Base-by-base conservation (phyloP, 495 filamentous ascomycete genomes). In the Aspergillus bertholletiae region DNA sequence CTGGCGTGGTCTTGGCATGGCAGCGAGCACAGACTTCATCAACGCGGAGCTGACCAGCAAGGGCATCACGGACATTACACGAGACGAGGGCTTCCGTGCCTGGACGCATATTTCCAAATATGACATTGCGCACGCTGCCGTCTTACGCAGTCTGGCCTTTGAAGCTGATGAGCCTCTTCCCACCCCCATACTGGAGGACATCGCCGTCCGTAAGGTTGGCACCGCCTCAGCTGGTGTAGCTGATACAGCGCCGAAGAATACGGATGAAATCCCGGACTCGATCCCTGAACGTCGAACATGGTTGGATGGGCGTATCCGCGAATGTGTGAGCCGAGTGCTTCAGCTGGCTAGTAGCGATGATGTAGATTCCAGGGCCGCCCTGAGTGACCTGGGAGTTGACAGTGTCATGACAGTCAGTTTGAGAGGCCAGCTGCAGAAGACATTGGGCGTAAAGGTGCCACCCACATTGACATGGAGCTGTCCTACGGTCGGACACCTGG, bases 1-100 rank as follows among this genome's bases (percentile, higher is more conserved):
- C 39, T 77, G 74, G 74, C 63, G 63, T 8, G 70, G 70, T 4
- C 28, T 75, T 46, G 74, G 74, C 28, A 66, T 74, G 62, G 63
- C 64, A 0, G 59, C 65, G 22, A 62, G 59, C 53, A 62, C 72
- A 0, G 70, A 75, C 13, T 72, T 69, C 54, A 59, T 77, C 56
- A 59, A 56, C 3, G 65, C 62, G 2, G 74, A 77, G 50, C 60
- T 75, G 9, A 54, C 64, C 32, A 61, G 50, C 57, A 69, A 67
- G 54, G 74, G 74, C 20, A 71, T 77, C 59, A 72, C 74, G 8
- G 62, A 65, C 49, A 55, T 77, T 34, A 69, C 63, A 7, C 50
- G 54, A 7, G 68, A 74, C n/a, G 74, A 76, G 52, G 74, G 62
- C 3, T 74, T 76, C 62, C 45, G 50, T 17, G 74, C 74, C 7